These are phyloP conservation scores for Rhizopus sp. DNA, from an alignment of 371 early-diverging fungal genomes.

Conservation along the genomic window DNA sequence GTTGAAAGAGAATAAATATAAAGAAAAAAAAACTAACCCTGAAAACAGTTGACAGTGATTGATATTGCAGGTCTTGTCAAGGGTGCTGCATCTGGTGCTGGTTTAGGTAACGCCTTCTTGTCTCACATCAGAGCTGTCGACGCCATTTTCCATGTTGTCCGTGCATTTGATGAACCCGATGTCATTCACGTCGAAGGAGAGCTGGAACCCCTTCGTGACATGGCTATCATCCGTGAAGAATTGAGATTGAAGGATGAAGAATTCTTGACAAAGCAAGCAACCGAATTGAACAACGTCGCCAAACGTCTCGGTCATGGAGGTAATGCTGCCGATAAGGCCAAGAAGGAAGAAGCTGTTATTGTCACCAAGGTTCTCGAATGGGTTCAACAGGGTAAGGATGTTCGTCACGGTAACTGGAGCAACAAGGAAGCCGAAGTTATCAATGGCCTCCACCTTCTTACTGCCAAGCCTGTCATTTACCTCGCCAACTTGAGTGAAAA, in stretches of 20 bases:
- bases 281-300: constrained; percentile 61
- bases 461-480: constrained; percentile 98
- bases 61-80: constrained; percentile 99
- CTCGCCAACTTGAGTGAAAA: constrained; percentile 93
- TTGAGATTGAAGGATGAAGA: constrained; percentile 95
- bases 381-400: constrained; percentile 78
- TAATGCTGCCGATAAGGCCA: constrained; percentile 82
- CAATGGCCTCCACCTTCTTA: constrained; percentile 89
- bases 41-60: constrained; percentile 82
- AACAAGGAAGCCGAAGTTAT: constrained; percentile 93
- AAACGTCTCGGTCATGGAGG: constrained; percentile 77
- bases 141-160: constrained; percentile 98
- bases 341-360: constrained; percentile 86
- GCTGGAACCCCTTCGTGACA: constrained; percentile 94
- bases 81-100: constrained; percentile 90
- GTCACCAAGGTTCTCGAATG: constrained; percentile 74
- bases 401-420: constrained; percentile 88
- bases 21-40: background rate
- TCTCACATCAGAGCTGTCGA: constrained; percentile 97
- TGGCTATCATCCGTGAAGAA: constrained; percentile 96
- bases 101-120: constrained; percentile 99
- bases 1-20: background rate
- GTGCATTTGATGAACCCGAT: constrained; percentile 88
- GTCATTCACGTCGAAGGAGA: constrained; percentile 96
- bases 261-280: constrained; percentile 72